Percentiles rank a stretch among this genome's conserved stretches.
These are phyloP conservation scores for Phalaenopsis equestris DNA, from an alignment of 106 monocot genomes.

Conservation along the genomic window DNA sequence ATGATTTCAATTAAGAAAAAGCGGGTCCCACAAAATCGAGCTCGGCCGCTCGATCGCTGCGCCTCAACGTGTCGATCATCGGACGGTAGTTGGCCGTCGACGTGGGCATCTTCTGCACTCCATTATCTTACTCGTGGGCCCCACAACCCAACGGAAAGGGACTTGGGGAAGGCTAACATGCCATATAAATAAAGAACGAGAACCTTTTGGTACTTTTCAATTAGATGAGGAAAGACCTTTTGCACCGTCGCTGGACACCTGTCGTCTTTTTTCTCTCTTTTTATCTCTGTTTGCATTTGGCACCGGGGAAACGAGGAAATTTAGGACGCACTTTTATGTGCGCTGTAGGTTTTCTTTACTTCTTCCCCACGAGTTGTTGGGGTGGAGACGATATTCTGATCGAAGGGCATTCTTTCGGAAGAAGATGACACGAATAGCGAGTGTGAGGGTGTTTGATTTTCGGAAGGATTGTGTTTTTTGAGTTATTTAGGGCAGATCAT, in stretches of 20 bases:
- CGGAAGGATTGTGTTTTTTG: not conserved
- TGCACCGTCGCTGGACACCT: not conserved
- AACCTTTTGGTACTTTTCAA: constrained; percentile 5
- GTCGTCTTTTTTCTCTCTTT: not conserved
- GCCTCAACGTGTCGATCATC: not conserved
- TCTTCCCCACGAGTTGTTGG: not conserved
- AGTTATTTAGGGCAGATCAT: constrained; percentile 42
- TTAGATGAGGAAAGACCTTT: not conserved
- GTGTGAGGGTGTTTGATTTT: not conserved
- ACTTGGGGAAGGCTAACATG: not conserved
- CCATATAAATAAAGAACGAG: not conserved
- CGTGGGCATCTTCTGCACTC: not conserved
- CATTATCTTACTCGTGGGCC: not conserved
- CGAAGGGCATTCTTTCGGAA: not conserved
- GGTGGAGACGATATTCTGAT: not conserved
- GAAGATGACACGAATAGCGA: not conserved
- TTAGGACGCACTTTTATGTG: not conserved
- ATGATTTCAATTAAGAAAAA: not conserved
- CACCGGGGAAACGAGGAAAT: not conserved
- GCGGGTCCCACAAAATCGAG: not conserved
- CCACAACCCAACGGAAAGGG: not conserved
- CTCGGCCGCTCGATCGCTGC: not conserved
- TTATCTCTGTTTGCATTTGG: not conserved
- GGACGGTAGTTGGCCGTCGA: not conserved
- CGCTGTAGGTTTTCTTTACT: not conserved